Percentiles rank a stretch among this genome's conserved stretches.
Evolutionary conservation across 2,329 filamentous ascomycete genomes (phyloP).

Genomic region (Acrocalymma vagum): DNA sequence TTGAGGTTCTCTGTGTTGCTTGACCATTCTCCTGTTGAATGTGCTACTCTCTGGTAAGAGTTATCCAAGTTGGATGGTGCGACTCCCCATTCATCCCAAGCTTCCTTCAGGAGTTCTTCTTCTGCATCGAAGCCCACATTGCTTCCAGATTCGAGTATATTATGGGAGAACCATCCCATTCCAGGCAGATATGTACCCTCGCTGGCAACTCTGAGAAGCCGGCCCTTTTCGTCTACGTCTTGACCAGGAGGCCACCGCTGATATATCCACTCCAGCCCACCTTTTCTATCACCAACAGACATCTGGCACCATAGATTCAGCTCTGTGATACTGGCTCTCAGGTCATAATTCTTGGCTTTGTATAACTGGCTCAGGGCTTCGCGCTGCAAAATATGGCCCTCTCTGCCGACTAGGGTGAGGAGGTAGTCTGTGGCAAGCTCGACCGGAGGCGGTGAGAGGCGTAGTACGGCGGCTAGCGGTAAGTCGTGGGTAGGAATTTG

Average conservation of each 20-base stretch:
- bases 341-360: conserved; percentile 71
- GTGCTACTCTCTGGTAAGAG: too few relatives aligned
- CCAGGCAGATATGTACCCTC: conserved; percentile 77
- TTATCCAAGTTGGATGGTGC: conserved; percentile 70
- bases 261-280: conserved; percentile 90
- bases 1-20: conserved; percentile 51
- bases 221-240: conserved; percentile 72
- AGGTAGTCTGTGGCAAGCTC: conserved; percentile 81
- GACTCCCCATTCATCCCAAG: conserved; percentile 73
- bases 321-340: conserved; percentile 83
- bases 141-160: conserved; percentile 57
- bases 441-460: conserved; percentile 72
- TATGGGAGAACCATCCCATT: conserved; percentile 79
- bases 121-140: conserved; percentile 58
- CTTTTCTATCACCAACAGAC: conserved; percentile 86
- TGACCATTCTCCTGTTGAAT: conserved; percentile 20
- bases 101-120: conserved; percentile 70
- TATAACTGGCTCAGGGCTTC: conserved; percentile 75
- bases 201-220: conserved; percentile 80
- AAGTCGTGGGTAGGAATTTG: conserved; percentile 78
- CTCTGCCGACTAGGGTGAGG: conserved; percentile 82
- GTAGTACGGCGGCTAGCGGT: conserved; percentile 85
- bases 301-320: conserved; percentile 98
- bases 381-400: conserved; percentile 81
- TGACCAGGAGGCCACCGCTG: conserved; percentile 77